Conservation (phyloP, 176 grass and related monocot genomes). For the Guadua angustifolia region DNA sequence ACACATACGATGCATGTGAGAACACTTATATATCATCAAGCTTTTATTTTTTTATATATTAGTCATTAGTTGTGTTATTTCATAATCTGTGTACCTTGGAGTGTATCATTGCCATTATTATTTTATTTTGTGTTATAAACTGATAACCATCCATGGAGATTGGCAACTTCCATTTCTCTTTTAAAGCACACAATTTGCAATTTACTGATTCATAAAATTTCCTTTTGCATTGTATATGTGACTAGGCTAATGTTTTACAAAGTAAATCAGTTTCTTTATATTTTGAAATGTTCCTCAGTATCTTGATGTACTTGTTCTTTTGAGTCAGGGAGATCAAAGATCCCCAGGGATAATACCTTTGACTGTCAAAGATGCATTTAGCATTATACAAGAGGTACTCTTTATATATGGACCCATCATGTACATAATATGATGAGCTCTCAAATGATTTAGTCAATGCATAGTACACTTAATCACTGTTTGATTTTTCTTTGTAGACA, state of each 20-base stretch:
- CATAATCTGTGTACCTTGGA: constrained; percentile 9
- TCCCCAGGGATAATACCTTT: constrained; percentile 99
- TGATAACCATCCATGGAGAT: not conserved
- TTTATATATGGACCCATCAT: constrained; percentile 29
- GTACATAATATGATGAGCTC: not conserved
- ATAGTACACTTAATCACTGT: constrained; percentile 23
- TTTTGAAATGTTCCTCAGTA: constrained; percentile 38
- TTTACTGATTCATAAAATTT: constrained; percentile 31
- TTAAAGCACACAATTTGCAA: constrained; percentile 11
- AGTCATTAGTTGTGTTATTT: constrained; percentile 18
- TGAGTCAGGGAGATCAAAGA: constrained; percentile 91
- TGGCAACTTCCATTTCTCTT: constrained; percentile 30
- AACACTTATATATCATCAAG: constrained; percentile 24
- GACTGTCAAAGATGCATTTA: constrained; percentile 99
- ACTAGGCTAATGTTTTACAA: constrained; percentile 8
- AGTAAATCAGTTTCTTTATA: constrained; percentile 29
- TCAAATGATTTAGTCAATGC: constrained; percentile 1
- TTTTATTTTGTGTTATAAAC: constrained; percentile 24
- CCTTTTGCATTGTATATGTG: not conserved
- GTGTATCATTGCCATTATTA: not conserved
- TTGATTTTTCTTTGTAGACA: constrained; percentile 61
- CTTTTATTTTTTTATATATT: constrained; percentile 5
- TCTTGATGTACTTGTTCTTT: constrained; percentile 47
- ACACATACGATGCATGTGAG: constrained; percentile 99
- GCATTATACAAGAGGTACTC: constrained; percentile 97